Evolutionary conservation across 768 basidiomycete genomes (phyloP), one percentile per base, ranked within the genome.

Genomic region (Russula sp.): DNA sequence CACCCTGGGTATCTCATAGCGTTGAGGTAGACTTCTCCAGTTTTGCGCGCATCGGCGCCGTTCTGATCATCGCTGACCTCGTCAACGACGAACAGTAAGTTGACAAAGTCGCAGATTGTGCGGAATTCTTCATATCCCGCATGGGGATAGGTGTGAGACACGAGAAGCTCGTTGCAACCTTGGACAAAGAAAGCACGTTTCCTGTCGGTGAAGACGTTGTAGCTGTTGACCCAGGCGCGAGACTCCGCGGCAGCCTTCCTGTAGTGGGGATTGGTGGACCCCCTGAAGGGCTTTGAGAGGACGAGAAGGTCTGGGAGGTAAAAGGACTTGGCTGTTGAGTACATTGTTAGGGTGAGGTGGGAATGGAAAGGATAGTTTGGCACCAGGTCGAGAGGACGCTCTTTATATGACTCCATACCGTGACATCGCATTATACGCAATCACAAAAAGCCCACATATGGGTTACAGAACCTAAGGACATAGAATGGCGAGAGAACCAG

Each of bases 61-160:
- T 76, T 80, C 72, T 87, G 86, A 62, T 86, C 86, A 68, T 87
- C 85, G 72, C 84, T 86, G 58, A 85, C 78, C 71, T 87, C 86
- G 70, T 88, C 87, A 51, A 86, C 78, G 51, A 86, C 84, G 73
- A 86, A 88, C 35, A 76, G 70, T 37, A 76, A 66, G 55, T 76
- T 76, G 66, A 76, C 83, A 62, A 85, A 85, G 73, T 87, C 85
- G 68, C 85, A 86, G 55, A 79, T 81, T 0, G 81, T 85, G 52
- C 85, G 76, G 66, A 87, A 83, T 70, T 82, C 77, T 63, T 84
- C 82, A 66, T 78, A 80, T 37, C 77, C 82, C 51, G 83, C 82
- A 68, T 84, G 86, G 13, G 82, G 80, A 68, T 85, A 88, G 18
- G 79, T 81, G 71, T 81, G 83, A 16, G 86, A 84, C 64, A 83